Conservation (phyloP, 441 rosid species). For the Pelargonium myrrhifolium region DNA sequence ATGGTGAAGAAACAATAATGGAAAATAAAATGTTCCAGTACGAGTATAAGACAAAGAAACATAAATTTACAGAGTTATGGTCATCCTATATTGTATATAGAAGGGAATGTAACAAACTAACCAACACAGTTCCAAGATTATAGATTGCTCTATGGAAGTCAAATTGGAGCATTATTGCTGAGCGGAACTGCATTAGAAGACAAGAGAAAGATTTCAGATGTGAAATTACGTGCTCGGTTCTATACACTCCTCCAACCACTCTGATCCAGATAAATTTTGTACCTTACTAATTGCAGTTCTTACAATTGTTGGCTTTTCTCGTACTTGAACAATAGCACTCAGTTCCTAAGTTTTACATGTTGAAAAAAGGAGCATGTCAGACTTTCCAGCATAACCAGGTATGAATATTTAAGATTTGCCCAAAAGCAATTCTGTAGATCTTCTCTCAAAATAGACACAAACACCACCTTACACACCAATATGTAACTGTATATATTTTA, state of each 20-base stretch:
- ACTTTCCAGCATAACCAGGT: constrained; percentile 5
- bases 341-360: constrained; percentile 57
- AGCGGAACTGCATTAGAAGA: constrained; percentile 66
- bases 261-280: constrained; percentile 27
- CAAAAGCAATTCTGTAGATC: not conserved
- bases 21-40: not conserved
- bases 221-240: constrained; percentile 27
- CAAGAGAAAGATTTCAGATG: constrained; percentile 16
- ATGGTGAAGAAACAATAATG: not conserved
- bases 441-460: constrained; percentile 4
- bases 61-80: not conserved
- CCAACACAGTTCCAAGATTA: constrained; percentile 99
- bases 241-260: constrained; percentile 22
- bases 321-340: constrained; percentile 91
- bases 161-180: constrained; percentile 90
- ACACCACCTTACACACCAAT: constrained; percentile 1
- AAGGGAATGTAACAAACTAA: constrained; percentile 31
- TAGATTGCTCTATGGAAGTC: constrained; percentile 96
- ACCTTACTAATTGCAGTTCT: constrained; percentile 97
- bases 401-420: no score
- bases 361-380: constrained; percentile 12
- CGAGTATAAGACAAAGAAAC: constrained; percentile 2
- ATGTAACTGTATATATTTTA: no score
- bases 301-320: constrained; percentile 87
- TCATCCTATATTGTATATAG: constrained; percentile 8